Evolutionary conservation across 768 basidiomycete species (phyloP), one percentile per base, ranked within the genome.

Genomic region (Ephemerocybe angulata): DNA sequence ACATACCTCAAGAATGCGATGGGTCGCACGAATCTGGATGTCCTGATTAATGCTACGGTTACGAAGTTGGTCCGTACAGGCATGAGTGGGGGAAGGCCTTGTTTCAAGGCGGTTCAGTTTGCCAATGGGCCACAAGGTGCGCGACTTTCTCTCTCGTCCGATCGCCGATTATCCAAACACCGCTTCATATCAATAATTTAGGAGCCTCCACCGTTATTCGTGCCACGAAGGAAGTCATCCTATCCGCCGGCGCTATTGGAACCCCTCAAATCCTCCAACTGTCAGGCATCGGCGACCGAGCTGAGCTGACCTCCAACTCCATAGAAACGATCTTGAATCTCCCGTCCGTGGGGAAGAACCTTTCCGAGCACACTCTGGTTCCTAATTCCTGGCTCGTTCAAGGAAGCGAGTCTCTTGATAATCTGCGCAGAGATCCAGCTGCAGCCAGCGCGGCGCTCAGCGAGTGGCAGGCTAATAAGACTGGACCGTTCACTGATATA

Each of bases 261-360:
- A 74, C 71, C 1, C 64, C 72, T n/a, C 65, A 65, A 19, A 60
- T 73, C 19, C 66, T 74, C 17, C 58, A 67, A 24, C 59, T 66
- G 7, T 70, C 70, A 17, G 72, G 72, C 15, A 72, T 75, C n/a
- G 74, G 73, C 11, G 62, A 68, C 50, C 56, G 60, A 15, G 50
- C 55, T 1, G 56, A 63, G 4, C 64, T 75, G 5, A 30, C 35
- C 6, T 33, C 52, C 5, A 37, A 66, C 19, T 66, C 64, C 1
- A 64, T 75, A 31, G 37, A 53, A 5, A 53, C 70, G 4, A 55
- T 69, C 15, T 52, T 71, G 15, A 29, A 73, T 56, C 57, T 68
- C n/a, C 74, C 73, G 1, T 62, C 64, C n/a, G 75, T 75, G 13
- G 75, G 74, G 13, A 58, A 68, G 53, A 74, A 74, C 52, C 59